These are phyloP conservation scores for Apiotrichum sp. DNA, from an alignment of 1,284 basidiomycete genomes.

Conservation along the genomic window DNA sequence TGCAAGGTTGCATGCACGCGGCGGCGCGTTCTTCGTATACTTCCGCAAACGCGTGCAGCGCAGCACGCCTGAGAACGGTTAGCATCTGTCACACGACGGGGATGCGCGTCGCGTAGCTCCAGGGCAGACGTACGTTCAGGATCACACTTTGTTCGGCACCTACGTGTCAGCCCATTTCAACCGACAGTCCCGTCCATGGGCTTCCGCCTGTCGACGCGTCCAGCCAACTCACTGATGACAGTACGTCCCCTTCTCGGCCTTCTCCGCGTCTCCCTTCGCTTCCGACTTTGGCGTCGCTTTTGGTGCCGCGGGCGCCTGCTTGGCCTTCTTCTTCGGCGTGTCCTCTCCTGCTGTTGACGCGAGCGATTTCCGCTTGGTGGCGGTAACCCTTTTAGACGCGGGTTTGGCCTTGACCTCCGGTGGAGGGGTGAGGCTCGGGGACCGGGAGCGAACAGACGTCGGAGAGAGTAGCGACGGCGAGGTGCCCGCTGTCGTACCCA, in stretches of 20 bases:
- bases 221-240: slow-evolving; percentile 27
- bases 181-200: neutral
- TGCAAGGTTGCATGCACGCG: slow-evolving; percentile 26
- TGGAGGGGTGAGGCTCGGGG: neutral
- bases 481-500: neutral
- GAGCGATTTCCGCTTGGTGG: slow-evolving; percentile 8
- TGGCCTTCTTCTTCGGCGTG: slow-evolving; percentile 7
- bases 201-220: too few species aligned
- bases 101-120: neutral
- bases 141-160: slow-evolving; percentile 13
- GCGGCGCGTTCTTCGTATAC: slow-evolving; percentile 11
- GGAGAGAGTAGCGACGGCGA: neutral
- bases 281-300: neutral
- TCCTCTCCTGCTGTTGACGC: neutral
- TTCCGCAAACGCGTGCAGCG: slow-evolving; percentile 29
- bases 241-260: slow-evolving; percentile 20
- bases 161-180: neutral
- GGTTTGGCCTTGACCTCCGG: neutral
- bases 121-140: slow-evolving; percentile 6
- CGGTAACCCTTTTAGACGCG: neutral
- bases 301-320: neutral
- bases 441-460: neutral
- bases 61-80: slow-evolving; percentile 13
- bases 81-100: neutral
- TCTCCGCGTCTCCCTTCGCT: slow-evolving; percentile 1